phyloP scores from a whole-genome alignment of 140 eudicot species.

The Cichorium intybus region DNA sequence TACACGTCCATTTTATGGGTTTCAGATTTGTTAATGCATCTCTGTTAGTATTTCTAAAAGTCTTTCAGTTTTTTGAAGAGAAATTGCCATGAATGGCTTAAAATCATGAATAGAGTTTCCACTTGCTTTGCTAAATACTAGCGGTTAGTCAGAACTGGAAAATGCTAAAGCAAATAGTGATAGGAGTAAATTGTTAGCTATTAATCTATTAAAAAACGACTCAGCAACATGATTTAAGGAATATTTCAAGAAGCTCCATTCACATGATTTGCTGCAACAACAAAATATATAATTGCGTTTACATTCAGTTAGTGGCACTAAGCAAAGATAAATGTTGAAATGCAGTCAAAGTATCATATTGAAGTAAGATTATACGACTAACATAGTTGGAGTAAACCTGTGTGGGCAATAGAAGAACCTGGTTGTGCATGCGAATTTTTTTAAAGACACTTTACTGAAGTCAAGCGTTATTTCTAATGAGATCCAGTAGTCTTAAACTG shows the following conservation, averaged over 20 bases:
- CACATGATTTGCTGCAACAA: neutral
- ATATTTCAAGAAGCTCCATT: neutral
- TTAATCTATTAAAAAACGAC: neutral
- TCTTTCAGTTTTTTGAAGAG: neutral
- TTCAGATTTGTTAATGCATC: neutral
- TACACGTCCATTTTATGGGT: neutral
- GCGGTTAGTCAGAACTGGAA: neutral
- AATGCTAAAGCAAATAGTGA: neutral
- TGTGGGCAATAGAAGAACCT: neutral
- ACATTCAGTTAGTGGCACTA: too few relatives aligned
- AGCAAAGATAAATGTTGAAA: neutral
- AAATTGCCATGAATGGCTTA: neutral
- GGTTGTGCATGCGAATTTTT: neutral
- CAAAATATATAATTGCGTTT: neutral
- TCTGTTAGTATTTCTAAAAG: conserved; percentile 4
- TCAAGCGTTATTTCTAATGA: too few relatives aligned
- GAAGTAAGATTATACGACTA: too few relatives aligned
- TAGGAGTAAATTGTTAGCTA: conserved; percentile 5
- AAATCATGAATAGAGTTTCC: neutral
- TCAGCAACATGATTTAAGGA: neutral
- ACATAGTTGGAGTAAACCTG: neutral
- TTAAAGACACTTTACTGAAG: neutral
- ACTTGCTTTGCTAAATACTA: neutral
- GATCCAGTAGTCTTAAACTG: too few relatives aligned
- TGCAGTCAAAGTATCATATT: neutral